Evolutionary conservation across 208 protist species (phyloP), one percentile per base, ranked within the genome.

Genomic region (Trypanosoma melophagium): DNA sequence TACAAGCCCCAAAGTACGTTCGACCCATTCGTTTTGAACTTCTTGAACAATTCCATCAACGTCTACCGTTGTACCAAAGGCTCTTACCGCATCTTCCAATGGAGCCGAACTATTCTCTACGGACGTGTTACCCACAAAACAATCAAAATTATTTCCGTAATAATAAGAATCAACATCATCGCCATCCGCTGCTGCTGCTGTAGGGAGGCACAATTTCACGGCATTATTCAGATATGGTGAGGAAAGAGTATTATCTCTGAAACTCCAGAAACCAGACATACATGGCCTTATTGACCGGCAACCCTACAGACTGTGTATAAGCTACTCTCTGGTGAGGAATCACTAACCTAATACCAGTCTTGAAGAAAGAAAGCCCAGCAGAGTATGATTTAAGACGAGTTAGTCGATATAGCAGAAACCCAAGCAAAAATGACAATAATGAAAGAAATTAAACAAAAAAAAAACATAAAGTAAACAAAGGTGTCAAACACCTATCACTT

Each of bases 221-320:
- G 45, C 24, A 17, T 63, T 35, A 14, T 56, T 49, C 17, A 62
- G 44, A 16, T 12, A 54, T 8, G 64, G 51, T 19, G 51, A 41
- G 10, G 28, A 41, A 42, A 54, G 10, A 25, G 10, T 17, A 3
- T 66, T 55, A 44, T 87, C 81, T 38, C 84, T 64, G 45, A 90
- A 90, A 52, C 84, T 90, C 84, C 84, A 90, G 16, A 80, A 72
- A 16, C 84, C 84, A 19, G 84, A 90, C 84, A 90, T 90, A 16
- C 38, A 52, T 44, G 2, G 13, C 42, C 55, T 59, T 44, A 35
- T 35, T 35, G 28, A 1, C 28, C 28, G 1, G 28, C 1, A 35
- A 35, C 28, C 28, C 28, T 35, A 1, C 5, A 35, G 28, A 7
- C 28, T 7, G 28, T 35, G 28, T 1, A 1, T 35, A 5, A 35